Evolutionary conservation across 2,329 filamentous ascomycete genomes (phyloP), one percentile per base, ranked within the genome.

Genomic region (Fusarium continuum): DNA sequence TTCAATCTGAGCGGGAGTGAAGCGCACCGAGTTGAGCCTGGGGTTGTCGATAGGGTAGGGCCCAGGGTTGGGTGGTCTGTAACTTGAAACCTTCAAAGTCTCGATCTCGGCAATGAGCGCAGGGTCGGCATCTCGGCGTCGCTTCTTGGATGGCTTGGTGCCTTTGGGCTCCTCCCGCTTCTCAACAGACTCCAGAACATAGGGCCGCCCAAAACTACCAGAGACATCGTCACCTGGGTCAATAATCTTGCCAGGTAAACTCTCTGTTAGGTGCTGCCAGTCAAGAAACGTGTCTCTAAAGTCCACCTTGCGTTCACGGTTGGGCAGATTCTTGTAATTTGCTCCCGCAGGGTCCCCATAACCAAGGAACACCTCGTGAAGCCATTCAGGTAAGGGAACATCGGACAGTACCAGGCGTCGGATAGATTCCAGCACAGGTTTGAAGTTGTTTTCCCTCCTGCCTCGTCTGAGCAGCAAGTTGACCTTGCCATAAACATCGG

Each of bases 361-460:
- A 4, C 95, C 95, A n/a, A 99, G 81, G 75, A 98, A 99, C 9
- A 98, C 94, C 67, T 98, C 95, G 71, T 97, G 92, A 36, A 99
- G 82, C 95, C 95, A 99, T 3, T 89, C 86, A 13, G 95, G 93
- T 49, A 98, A 83, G 7, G 91, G 91, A 17, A 94, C 88, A 68
- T 96, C 91, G 1, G 93, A 93, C 28, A 96, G 82, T 3, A 92
- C 90, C 25, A 99, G 84, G 64, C 87, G 91, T 72, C 90, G 91
- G 72, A 99, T 96, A 2, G 93, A 97, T 70, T 97, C 91, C 29
- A 99, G 82, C 9, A 99, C 89, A 9, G 93, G 88, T 72, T 92
- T 96, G 82, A 99, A 99, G 76, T 99, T 99, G 78, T 99, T 99
- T 76, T 99, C 95, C 57, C 93, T 85, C 23, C 91, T 89, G 73